Evolutionary conservation across 2,329 filamentous ascomycete genomes (phyloP), one percentile per base, ranked within the genome.

Genomic region (Chrysoporthe puriensis): DNA sequence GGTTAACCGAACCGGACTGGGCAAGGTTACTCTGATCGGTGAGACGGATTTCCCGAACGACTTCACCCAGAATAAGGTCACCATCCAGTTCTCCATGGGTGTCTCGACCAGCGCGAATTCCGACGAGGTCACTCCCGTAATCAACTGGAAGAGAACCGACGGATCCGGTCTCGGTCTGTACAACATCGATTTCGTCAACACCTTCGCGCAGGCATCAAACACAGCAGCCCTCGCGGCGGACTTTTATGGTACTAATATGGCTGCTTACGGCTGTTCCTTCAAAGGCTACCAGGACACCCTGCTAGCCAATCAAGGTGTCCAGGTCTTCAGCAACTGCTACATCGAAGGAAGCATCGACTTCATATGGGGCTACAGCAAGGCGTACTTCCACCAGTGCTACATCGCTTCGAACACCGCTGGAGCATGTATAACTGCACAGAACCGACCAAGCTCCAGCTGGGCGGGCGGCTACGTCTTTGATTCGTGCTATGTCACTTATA

Each of bases 171-270:
- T 85, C 66, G 84, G 82, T 68, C 76, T 85, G 11, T 85, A 85
- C 77, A 85, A 85, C 71, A 78, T 86, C 73, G 83, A 85, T 71
- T 75, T 78, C 60, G 62, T 71, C 68, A 79, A 78, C 69, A 75
- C 73, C 2, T 77, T 71, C 56, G 67, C 71, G 21, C 71, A 73
- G 61, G 68, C 71, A 32, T 48, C 70, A 11, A 73, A 70, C 66
- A 73, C 72, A 5, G 73, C 73, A 14, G 73, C 73, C 66, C 2
- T 74, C 1, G 76, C 77, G 2, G 76, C 73, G 9, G 75, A 78
- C 62, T 76, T 79, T 59, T 77, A 76, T 42, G 78, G 77, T 7
- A 74, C 71, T 54, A 73, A 76, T 60, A 76, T 79, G 69, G 75
- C 75, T 8, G 73, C 75, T n/a, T 77, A 77, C 36, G 75, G 74